Base-by-base conservation (phyloP, 306 rosid genomes). In the Acmispon strigosus region DNA sequence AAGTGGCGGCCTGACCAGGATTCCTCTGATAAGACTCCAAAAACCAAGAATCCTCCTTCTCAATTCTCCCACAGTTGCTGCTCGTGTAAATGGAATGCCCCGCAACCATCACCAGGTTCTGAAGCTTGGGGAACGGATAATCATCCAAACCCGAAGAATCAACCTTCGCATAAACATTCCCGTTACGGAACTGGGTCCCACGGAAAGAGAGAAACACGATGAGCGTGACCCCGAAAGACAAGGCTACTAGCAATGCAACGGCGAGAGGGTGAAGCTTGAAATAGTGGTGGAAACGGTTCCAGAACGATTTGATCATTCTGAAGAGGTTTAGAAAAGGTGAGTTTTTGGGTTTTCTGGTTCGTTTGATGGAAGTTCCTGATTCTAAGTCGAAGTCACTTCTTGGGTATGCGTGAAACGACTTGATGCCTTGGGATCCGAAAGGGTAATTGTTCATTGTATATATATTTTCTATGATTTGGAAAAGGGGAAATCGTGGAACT, bases 21-120 rank as follows among this genome's bases (percentile, higher is more conserved):
- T 83, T 86, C 82, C 76, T 94, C 89, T 90, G 98, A 82, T 94
- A 94, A 24, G 92, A 74, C 77, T 94, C 98, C 89, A 94, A 75
- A 80, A 83, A 84, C 98, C 98, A 94, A 10, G 98, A 94, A 37
- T 83, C 97, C 84, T 94, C 96, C 43, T 82, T 83, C 24, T 90
- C 97, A 83, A 86, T 82, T 53, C 87, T 89, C 63, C 86, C 96
- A 80, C 96, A 90, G 14, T 82, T 86, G 70, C 86, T 84, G 47
- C 98, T 90, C 3, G 86, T 88, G 55, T 94, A 94, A 70, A 94
- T 71, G 0, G 98, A 94, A 69, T 94, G 98, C 47, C 98, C 98
- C 10, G 97, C 97, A 72, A 94, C 98, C 98, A 90, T 87, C 13
- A 93, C 88, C 67, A 93, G 85, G 73, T 93, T 93, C 54, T 59